phyloP scores from a whole-genome alignment of 768 basidiomycete genomes.

The Russula olivacea region DNA sequence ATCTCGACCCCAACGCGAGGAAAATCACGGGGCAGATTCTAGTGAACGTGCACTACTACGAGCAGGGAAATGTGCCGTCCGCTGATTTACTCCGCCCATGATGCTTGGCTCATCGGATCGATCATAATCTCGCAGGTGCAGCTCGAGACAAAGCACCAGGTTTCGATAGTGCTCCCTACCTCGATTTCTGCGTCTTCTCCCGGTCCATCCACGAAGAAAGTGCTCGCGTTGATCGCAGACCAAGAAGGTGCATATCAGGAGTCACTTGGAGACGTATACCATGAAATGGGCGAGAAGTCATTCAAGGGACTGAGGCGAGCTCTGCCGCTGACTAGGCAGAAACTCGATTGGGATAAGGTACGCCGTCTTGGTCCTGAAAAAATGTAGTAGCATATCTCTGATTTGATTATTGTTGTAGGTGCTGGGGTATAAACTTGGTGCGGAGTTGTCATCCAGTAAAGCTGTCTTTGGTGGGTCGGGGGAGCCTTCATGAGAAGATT shows the following conservation, averaged over 20 bases:
- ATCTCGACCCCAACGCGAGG: conserved; percentile 55
- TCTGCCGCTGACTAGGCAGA: conserved; percentile 86
- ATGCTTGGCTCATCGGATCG: background rate
- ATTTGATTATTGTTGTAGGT: conserved; percentile 34
- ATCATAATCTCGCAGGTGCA: conserved; percentile 61
- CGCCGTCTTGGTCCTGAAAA: conserved; percentile 2
- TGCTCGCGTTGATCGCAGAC: conserved; percentile 73
- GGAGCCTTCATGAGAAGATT: conserved; percentile 25
- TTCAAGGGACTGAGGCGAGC: conserved; percentile 90
- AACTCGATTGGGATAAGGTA: conserved; percentile 95
- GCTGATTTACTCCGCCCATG: background rate
- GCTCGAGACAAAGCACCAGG: conserved; percentile 66
- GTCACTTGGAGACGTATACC: conserved; percentile 75
- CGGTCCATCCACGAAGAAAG: conserved; percentile 53
- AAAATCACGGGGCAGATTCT: conserved; percentile 66
- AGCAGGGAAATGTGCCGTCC: conserved; percentile 81
- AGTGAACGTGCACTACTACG: conserved; percentile 93
- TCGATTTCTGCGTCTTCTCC: conserved; percentile 50
- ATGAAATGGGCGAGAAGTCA: conserved; percentile 86
- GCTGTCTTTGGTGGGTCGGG: conserved; percentile 41
- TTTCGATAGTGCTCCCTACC: conserved; percentile 58
- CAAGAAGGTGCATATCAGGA: conserved; percentile 79
- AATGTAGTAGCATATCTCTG: background rate
- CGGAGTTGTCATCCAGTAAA: conserved; percentile 66
- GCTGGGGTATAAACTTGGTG: conserved; percentile 64